These are phyloP conservation scores for Skeletonema grethae DNA, from an alignment of 108 stramenopile genomes.

Conservation along the genomic window DNA sequence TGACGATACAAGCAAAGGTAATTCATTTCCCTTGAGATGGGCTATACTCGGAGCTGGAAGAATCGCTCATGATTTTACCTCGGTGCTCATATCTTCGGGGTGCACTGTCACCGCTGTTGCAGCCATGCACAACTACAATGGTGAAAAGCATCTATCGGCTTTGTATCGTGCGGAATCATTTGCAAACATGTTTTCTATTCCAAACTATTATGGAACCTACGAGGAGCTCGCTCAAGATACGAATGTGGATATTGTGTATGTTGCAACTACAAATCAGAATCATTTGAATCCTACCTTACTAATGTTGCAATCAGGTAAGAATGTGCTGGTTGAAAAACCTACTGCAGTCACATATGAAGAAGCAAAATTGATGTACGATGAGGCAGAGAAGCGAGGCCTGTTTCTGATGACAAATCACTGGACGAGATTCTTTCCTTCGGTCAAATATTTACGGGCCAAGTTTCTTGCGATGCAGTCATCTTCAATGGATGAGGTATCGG, in stretches of 20 bases:
- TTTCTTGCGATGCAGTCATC: slow-evolving; percentile 10
- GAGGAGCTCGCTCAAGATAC: slow-evolving; percentile 64
- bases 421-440: slow-evolving; percentile 42
- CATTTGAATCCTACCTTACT: slow-evolving; percentile 57
- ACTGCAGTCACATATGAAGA: slow-evolving; percentile 70
- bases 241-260: slow-evolving; percentile 55
- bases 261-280: slow-evolving; percentile 53
- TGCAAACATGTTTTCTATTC: slow-evolving; percentile 25
- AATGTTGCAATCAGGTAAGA: slow-evolving; percentile 65
- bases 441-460: slow-evolving; percentile 23
- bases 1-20: background rate
- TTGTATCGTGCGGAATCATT: slow-evolving; percentile 16
- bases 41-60: slow-evolving; percentile 71
- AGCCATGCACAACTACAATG: background rate
- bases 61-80: slow-evolving; percentile 62
- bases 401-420: slow-evolving; percentile 70
- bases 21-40: slow-evolving; percentile 61
- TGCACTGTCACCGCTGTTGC: slow-evolving; percentile 41
- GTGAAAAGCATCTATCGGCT: slow-evolving; percentile 2
- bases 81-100: slow-evolving; percentile 34
- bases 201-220: slow-evolving; percentile 54
- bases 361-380: slow-evolving; percentile 59
- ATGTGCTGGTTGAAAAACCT: slow-evolving; percentile 84
- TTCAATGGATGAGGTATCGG: background rate
- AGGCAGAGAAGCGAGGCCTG: slow-evolving; percentile 67